Percentiles rank a stretch among this genome's conserved stretches.
phyloP scores from a whole-genome alignment of 2,329 filamentous ascomycete genomes.

The Aspergillus arachidicola region DNA sequence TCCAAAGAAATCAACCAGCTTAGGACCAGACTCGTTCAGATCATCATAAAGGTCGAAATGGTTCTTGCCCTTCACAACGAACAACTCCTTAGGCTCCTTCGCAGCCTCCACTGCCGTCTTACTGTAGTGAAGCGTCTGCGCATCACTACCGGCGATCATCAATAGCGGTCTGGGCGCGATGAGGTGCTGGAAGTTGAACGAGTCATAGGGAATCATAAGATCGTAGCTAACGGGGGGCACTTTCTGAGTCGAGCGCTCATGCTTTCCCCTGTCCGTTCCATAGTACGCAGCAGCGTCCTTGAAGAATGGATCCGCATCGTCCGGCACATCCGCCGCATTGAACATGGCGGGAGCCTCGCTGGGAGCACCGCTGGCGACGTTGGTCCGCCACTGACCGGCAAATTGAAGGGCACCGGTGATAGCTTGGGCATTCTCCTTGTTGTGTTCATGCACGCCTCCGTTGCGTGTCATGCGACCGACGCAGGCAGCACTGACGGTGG shows the following conservation, averaged over 20 bases:
- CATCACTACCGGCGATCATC: conserved; percentile 28
- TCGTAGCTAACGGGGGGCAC: conserved; percentile 24
- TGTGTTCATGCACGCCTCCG: conserved; percentile 7
- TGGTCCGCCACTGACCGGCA: conserved; percentile 15
- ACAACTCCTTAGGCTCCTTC: conserved; percentile 31
- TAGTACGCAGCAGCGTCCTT: conserved; percentile 27
- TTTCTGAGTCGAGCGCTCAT: conserved; percentile 23
- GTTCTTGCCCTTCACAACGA: conserved; percentile 23
- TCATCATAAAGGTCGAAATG: conserved; percentile 34
- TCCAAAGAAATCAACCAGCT: conserved; percentile 12
- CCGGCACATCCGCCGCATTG: conserved; percentile 6
- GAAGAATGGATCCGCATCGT: conserved; percentile 16
- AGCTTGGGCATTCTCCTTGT: conserved; percentile 7
- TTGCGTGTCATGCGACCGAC: conserved; percentile 29
- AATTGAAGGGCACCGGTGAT: conserved; percentile 7
- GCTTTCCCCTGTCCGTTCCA: conserved; percentile 19
- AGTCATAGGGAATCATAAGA: conserved; percentile 28
- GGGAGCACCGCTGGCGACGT: conserved; percentile 8
- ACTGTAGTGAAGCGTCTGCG: conserved; percentile 28
- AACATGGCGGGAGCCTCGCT: conserved; percentile 9
- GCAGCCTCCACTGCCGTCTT: conserved; percentile 24
- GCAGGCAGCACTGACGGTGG: conserved; percentile 35
- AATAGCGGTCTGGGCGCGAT: conserved; percentile 30
- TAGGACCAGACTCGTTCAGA: conserved; percentile 21
- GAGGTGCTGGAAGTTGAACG: conserved; percentile 26